These are phyloP conservation scores for Colletotrichum zoysiae DNA, from an alignment of 2,329 filamentous ascomycete genomes.

Conservation along the genomic window DNA sequence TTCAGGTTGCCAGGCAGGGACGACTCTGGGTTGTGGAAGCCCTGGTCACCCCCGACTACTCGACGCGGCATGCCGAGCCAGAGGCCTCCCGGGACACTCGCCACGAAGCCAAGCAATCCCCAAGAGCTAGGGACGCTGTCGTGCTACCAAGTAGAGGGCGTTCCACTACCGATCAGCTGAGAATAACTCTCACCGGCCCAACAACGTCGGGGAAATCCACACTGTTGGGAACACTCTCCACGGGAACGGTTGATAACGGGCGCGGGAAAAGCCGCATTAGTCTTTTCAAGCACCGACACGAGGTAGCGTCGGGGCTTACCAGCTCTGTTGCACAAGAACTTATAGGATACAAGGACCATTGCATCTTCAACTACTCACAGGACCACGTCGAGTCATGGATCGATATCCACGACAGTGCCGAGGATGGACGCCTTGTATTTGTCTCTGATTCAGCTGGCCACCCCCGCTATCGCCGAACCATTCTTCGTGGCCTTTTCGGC, in stretches of 20 bases:
- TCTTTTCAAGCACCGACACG: constrained; percentile 91
- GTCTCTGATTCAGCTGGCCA: constrained; percentile 94
- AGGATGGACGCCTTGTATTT: constrained; percentile 82
- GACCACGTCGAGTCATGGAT: constrained; percentile 93
- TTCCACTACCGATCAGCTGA: constrained; percentile 78
- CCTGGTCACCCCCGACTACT: constrained; percentile 81
- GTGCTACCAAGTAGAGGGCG: constrained; percentile 56
- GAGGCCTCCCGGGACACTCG: constrained; percentile 41
- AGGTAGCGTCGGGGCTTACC: constrained; percentile 90
- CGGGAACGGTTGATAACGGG: constrained; percentile 90
- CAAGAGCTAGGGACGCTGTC: constrained; percentile 25
- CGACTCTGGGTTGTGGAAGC: constrained; percentile 92
- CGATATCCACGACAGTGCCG: constrained; percentile 87
- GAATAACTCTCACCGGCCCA: constrained; percentile 88
- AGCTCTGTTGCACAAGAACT: constrained; percentile 96
- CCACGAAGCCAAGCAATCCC: constrained; percentile 25
- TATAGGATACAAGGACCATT: constrained; percentile 78
- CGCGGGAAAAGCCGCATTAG: constrained; percentile 90
- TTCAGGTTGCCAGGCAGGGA: constrained; percentile 52
- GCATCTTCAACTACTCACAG: constrained; percentile 85
- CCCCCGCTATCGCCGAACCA: constrained; percentile 88
- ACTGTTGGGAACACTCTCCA: constrained; percentile 87
- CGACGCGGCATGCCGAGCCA: constrained; percentile 47
- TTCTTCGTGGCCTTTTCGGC: constrained; percentile 88
- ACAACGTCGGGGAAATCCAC: constrained; percentile 95